phyloP scores from a whole-genome alignment of 371 early-diverging fungal genomes.

The Cokeromyces recurvatus region DNA sequence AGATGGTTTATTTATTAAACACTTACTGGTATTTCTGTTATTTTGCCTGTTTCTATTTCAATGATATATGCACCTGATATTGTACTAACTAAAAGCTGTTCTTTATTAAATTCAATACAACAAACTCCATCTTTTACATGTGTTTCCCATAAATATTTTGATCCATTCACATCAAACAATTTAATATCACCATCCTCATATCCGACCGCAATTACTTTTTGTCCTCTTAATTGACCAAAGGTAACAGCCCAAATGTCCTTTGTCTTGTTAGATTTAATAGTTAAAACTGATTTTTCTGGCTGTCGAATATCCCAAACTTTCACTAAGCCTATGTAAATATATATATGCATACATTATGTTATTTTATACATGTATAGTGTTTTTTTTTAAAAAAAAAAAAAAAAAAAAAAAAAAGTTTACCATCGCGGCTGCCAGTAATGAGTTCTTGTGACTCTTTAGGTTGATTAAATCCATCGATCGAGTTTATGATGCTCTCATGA shows the following conservation, averaged over 20 bases:
- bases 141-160: constrained; percentile 66
- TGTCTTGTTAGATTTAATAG: constrained; percentile 45
- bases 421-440: constrained; percentile 75
- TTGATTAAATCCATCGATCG: constrained; percentile 68
- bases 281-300: constrained; percentile 59
- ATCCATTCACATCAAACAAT: constrained; percentile 63
- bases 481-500: constrained; percentile 73
- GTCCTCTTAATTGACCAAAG: constrained; percentile 45
- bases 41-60: constrained; percentile 9
- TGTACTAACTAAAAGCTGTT: constrained; percentile 10
- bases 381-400: not conserved
- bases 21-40: constrained; percentile 6
- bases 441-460: constrained; percentile 50
- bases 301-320: constrained; percentile 83
- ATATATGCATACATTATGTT: not conserved
- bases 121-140: constrained; percentile 70
- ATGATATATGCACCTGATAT: constrained; percentile 11
- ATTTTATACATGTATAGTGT: not conserved
- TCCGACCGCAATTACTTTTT: constrained; percentile 55
- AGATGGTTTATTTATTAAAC: not conserved
- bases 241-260: constrained; percentile 78
- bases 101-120: constrained; percentile 14
- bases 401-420: constrained; percentile 34
- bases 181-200: constrained; percentile 81
- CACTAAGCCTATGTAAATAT: constrained; percentile 44